These are phyloP conservation scores for Rhizopus stolonifer DNA, from an alignment of 371 early-diverging fungal species.

Conservation along the genomic window DNA sequence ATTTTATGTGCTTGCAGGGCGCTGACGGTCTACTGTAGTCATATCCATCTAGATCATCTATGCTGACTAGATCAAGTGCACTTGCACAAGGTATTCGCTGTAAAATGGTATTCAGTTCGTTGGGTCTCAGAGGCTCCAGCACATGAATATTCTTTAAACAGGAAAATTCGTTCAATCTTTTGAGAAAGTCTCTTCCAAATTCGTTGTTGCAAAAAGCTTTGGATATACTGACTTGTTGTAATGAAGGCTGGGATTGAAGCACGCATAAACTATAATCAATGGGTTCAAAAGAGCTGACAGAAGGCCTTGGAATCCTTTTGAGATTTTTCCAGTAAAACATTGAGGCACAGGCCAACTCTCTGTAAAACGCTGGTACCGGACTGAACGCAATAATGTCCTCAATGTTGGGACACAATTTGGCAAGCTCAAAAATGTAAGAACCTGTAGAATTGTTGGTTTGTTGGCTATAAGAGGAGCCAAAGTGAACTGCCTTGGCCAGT, in stretches of 20 bases:
- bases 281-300: neutral
- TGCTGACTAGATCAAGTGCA: neutral
- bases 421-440: neutral
- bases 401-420: neutral
- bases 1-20: neutral
- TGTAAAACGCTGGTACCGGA: neutral
- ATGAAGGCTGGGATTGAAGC: neutral
- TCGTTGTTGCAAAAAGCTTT: neutral
- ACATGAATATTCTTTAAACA: neutral
- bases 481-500: neutral
- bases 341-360: neutral
- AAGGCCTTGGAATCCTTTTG: neutral
- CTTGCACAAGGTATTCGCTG: neutral
- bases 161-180: neutral
- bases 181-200: neutral
- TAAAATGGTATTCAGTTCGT: neutral
- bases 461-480: neutral
- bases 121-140: neutral
- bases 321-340: constrained; percentile 3
- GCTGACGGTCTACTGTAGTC: neutral
- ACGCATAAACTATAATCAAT: neutral
- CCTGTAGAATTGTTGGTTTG: neutral
- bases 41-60: neutral
- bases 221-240: neutral
- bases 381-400: neutral